A percentile compares a stretch with the other conserved stretches of the same genome.
These are phyloP conservation scores for Tylopilus orsonianus DNA, from an alignment of 1,284 basidiomycete species.

Conservation along the genomic window DNA sequence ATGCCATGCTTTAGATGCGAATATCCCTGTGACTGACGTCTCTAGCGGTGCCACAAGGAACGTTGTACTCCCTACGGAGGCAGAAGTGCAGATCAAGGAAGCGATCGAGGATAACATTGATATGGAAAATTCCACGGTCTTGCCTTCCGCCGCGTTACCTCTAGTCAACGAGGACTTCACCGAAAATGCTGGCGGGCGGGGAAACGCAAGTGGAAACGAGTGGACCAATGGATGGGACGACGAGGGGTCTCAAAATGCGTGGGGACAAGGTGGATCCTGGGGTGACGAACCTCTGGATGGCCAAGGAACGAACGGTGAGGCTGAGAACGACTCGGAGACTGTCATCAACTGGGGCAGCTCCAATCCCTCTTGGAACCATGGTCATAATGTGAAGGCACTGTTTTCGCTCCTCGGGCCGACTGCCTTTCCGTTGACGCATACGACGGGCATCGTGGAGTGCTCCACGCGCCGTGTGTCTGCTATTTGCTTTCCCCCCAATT, in stretches of 20 bases:
- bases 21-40: constrained; percentile 21
- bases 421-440: constrained; percentile 48
- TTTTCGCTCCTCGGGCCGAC: constrained; percentile 45
- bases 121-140: constrained; percentile 15
- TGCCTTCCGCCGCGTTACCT: not conserved
- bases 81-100: constrained; percentile 27
- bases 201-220: constrained; percentile 6
- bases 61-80: constrained; percentile 25
- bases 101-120: constrained; percentile 35
- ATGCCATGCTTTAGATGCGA: constrained; percentile 12
- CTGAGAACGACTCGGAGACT: not conserved
- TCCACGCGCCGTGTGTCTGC: constrained; percentile 46
- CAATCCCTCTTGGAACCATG: constrained; percentile 29
- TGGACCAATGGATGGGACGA: constrained; percentile 12
- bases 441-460: constrained; percentile 49
- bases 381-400: constrained; percentile 34
- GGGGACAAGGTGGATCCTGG: constrained; percentile 14
- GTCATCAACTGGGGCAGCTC: constrained; percentile 16
- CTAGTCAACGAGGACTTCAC: not conserved
- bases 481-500: constrained; percentile 30
- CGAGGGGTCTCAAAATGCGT: constrained; percentile 8
- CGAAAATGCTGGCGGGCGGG: constrained; percentile 5
- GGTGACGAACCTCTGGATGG: constrained; percentile 11
- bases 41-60: constrained; percentile 18
- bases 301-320: constrained; percentile 6